A percentile compares a stretch with the other conserved stretches of the same genome.
Evolutionary conservation across 495 filamentous ascomycete genomes (phyloP).

Genomic region (Staphylotrichum tortipilum): DNA sequence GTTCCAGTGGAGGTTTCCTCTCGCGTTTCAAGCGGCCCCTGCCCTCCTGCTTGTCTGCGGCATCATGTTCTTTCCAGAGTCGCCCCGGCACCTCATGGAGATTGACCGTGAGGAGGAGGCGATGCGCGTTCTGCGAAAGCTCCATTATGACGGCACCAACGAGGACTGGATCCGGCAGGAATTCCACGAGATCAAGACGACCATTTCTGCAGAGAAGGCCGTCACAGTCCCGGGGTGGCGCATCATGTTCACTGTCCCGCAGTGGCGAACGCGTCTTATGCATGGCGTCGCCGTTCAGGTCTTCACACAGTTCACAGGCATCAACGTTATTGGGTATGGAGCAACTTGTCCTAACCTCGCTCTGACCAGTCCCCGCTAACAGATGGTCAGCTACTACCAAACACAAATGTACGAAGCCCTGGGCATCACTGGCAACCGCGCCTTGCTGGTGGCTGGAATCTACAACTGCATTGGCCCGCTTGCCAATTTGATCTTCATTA

Average conservation of each 20-base stretch:
- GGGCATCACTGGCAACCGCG: constrained; percentile 43
- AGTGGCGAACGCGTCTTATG: constrained; percentile 43
- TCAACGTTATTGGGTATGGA: constrained; percentile 47
- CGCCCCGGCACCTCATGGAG: constrained; percentile 48
- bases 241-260: constrained; percentile 44
- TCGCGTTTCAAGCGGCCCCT: constrained; percentile 43
- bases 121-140: constrained; percentile 39
- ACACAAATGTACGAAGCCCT: constrained; percentile 51
- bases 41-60: constrained; percentile 37
- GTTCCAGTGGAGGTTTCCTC: constrained; percentile 48
- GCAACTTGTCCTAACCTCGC: too few species aligned
- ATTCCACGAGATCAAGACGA: constrained; percentile 40
- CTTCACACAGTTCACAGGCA: constrained; percentile 40
- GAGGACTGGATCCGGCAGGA: constrained; percentile 42
- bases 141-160: constrained; percentile 43
- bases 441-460: constrained; percentile 47
- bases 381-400: constrained; percentile 36
- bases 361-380: background rate
- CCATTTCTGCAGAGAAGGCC: constrained; percentile 41
- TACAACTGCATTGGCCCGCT: constrained; percentile 50
- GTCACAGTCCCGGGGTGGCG: constrained; percentile 38
- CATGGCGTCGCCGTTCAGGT: constrained; percentile 28
- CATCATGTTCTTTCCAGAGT: constrained; percentile 45
- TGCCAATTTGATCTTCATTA: constrained; percentile 34
- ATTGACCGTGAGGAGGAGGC: constrained; percentile 40